These are phyloP conservation scores for Platanthera zijinensis DNA, from an alignment of 106 monocot genomes.

Conservation along the genomic window DNA sequence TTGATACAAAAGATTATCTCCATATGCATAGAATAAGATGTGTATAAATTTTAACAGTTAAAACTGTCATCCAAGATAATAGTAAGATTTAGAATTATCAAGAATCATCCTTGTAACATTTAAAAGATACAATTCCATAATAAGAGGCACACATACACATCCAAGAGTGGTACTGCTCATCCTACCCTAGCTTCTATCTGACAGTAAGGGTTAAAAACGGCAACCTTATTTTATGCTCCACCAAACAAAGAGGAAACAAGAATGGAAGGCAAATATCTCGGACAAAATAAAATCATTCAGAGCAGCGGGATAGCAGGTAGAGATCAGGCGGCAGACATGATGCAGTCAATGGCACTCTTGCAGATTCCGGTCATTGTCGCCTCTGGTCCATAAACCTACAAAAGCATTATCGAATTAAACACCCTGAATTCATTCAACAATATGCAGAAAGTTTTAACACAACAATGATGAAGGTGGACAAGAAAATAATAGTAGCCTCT, in stretches of 20 bases:
- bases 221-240: neutral
- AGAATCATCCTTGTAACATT: no score
- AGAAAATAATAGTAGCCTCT: no score
- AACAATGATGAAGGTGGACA: neutral
- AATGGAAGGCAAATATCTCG: neutral
- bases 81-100: no score
- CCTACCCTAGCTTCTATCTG: no score
- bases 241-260: neutral
- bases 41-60: no score
- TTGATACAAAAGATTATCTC: no score
- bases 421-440: neutral
- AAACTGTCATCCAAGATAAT: no score
- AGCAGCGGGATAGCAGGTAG: neutral
- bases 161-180: no score
- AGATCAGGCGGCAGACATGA: slow-evolving; percentile 51
- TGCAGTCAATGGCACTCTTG: slow-evolving; percentile 78
- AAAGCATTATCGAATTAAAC: neutral
- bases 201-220: no score
- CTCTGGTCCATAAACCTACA: slow-evolving; percentile 81
- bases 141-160: no score
- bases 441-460: neutral
- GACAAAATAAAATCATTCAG: neutral
- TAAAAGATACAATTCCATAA: no score
- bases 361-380: slow-evolving; percentile 91
- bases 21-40: no score